phyloP scores from a whole-genome alignment of 2,329 filamentous ascomycete genomes.

The Pseudogymnoascus sp. region DNA sequence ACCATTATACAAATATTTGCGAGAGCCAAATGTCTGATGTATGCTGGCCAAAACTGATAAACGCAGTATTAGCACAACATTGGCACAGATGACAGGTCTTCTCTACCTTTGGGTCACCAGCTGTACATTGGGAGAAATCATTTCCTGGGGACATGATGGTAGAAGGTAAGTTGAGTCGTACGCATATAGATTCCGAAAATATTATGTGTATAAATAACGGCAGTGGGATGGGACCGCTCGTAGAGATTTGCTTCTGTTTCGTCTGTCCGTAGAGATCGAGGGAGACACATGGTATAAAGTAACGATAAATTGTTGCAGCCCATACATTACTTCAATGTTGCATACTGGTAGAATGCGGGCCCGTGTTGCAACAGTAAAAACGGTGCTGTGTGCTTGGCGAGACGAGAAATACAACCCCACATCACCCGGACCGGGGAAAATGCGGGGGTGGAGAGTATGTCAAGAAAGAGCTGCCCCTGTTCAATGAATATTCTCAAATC shows the following conservation, averaged over 20 bases:
- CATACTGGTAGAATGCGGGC: not conserved
- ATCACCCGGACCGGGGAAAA: not conserved
- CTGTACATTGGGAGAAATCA: constrained; percentile 3
- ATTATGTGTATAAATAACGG: not conserved
- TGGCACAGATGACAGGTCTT: not conserved
- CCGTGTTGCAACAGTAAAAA: not conserved
- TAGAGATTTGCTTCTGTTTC: not conserved
- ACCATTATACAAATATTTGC: constrained; percentile 19
- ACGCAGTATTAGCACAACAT: not conserved
- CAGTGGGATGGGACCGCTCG: not conserved
- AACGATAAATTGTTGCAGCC: not conserved
- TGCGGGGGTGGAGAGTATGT: not conserved
- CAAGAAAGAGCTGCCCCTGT: not conserved
- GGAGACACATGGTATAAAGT: not conserved
- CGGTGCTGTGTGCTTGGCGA: not conserved
- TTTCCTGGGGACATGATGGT: not conserved
- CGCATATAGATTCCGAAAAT: not conserved
- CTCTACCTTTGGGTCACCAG: constrained; percentile 18
- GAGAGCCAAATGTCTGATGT: constrained; percentile 16
- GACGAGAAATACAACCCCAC: not conserved
- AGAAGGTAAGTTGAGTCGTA: not conserved
- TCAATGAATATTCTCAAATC: not conserved
- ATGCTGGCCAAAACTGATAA: constrained; percentile 19
- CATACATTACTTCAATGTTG: not conserved
- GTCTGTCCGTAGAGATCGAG: not conserved